Conservation (phyloP, 2,329 filamentous ascomycete genomes). For the Fusarium lyarnte region DNA sequence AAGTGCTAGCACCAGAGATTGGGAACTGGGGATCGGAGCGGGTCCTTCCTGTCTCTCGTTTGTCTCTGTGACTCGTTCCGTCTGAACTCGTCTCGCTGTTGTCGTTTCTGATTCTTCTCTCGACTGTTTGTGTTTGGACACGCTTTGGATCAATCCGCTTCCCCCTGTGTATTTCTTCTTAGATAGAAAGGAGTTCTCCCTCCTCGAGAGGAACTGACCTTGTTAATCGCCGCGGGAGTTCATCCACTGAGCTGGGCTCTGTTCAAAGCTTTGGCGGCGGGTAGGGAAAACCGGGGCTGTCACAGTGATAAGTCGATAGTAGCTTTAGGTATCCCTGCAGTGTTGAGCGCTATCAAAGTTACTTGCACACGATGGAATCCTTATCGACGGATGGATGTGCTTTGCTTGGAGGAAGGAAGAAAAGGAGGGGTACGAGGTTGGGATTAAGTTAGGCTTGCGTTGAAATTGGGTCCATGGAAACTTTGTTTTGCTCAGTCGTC, state of each 20-base stretch:
- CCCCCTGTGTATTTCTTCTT: neutral
- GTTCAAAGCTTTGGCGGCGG: slow-evolving; percentile 12
- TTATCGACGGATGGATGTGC: neutral
- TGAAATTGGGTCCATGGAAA: slow-evolving; percentile 13
- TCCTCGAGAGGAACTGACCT: slow-evolving; percentile 6
- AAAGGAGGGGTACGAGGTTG: neutral
- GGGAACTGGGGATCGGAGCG: slow-evolving; percentile 28
- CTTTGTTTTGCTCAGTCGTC: slow-evolving; percentile 10
- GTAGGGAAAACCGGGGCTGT: slow-evolving; percentile 24
- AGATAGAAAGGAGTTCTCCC: neutral
- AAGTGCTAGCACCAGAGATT: slow-evolving; percentile 17
- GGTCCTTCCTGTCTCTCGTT: slow-evolving; percentile 18
- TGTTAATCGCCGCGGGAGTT: neutral
- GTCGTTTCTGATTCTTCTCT: neutral
- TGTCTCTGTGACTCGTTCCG: slow-evolving; percentile 27
- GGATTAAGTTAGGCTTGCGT: slow-evolving; percentile 11
- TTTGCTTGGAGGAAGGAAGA: neutral
- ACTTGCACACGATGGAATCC: neutral
- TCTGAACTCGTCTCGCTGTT: slow-evolving; percentile 16
- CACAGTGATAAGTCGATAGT: slow-evolving; percentile 20
- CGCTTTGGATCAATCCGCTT: neutral
- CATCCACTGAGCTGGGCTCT: neutral
- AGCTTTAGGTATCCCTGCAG: slow-evolving; percentile 29
- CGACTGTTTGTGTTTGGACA: neutral
- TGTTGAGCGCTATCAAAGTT: slow-evolving; percentile 9